Conservation (phyloP, 2,329 filamentous ascomycete species). For the Diplodia intermedia region DNA sequence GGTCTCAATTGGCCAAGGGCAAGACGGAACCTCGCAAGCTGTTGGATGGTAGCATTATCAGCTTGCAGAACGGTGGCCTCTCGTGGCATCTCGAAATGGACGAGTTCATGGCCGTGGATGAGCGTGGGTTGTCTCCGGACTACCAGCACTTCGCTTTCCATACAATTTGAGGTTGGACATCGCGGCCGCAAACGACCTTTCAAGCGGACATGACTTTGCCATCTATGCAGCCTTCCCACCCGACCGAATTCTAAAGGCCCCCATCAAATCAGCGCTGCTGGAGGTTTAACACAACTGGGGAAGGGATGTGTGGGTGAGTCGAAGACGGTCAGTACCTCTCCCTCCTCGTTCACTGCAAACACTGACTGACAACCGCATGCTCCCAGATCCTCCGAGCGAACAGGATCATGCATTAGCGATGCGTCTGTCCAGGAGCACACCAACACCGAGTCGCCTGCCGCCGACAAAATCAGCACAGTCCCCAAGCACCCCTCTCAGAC, state of each 20-base stretch:
- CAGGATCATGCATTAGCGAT: too few species aligned
- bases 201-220: conserved; percentile 3
- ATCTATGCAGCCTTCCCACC: not conserved
- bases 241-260: not conserved
- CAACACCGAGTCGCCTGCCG: too few species aligned
- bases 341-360: too few species aligned
- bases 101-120: not conserved
- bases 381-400: too few species aligned
- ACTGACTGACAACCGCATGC: too few species aligned
- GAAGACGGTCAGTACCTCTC: too few species aligned
- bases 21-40: not conserved
- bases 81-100: conserved; percentile 27
- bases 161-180: conserved; percentile 4
- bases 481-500: too few species aligned
- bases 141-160: conserved; percentile 13
- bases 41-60: conserved; percentile 17
- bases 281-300: conserved; percentile 15
- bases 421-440: too few species aligned
- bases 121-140: not conserved
- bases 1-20: conserved; percentile 6
- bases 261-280: conserved; percentile 11
- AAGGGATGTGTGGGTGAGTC: conserved; percentile 7
- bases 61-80: conserved; percentile 7
- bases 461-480: too few species aligned
- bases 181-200: not conserved